phyloP scores from a whole-genome alignment of 441 rosid genomes.

The Erodium texanum region DNA sequence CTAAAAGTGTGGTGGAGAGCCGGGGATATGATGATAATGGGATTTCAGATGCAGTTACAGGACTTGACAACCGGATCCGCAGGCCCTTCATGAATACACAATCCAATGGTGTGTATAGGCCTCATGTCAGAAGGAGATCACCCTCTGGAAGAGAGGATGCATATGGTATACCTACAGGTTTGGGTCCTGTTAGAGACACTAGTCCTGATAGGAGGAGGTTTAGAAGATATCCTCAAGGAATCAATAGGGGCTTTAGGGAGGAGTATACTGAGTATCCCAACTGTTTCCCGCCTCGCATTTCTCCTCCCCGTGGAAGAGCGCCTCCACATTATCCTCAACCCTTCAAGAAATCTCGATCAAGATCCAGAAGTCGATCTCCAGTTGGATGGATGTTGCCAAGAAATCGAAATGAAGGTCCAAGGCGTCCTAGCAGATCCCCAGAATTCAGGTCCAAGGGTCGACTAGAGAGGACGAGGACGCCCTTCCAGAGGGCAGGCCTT shows the following conservation, averaged over 20 bases:
- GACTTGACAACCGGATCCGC: constrained; percentile 24
- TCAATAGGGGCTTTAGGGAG: constrained; percentile 24
- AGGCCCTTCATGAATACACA: constrained; percentile 29
- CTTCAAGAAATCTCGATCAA: constrained; percentile 30
- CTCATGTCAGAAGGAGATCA: constrained; percentile 24
- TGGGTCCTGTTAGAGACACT: constrained; percentile 24
- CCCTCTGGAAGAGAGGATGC: constrained; percentile 23
- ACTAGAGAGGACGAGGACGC: constrained; percentile 33
- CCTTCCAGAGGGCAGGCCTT: constrained; percentile 32
- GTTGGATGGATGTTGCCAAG: constrained; percentile 24
- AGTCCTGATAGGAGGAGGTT: constrained; percentile 32
- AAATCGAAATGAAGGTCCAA: constrained; percentile 27
- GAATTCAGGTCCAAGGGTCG: constrained; percentile 29
- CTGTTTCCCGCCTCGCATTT: constrained; percentile 25
- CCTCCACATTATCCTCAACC: constrained; percentile 19
- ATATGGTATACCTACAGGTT: constrained; percentile 19
- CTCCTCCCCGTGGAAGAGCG: constrained; percentile 29
- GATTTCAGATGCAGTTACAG: constrained; percentile 22
- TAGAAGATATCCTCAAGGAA: constrained; percentile 29
- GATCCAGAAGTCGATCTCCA: constrained; percentile 49
- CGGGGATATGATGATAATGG: constrained; percentile 27
- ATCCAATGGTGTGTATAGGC: constrained; percentile 27
- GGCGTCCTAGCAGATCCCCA: constrained; percentile 36
- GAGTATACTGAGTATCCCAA: constrained; percentile 27
- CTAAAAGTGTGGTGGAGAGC: constrained; percentile 26